Conservation (phyloP, 2,329 filamentous ascomycete species). For the Ophiocordyceps camponoti-leonardi region DNA sequence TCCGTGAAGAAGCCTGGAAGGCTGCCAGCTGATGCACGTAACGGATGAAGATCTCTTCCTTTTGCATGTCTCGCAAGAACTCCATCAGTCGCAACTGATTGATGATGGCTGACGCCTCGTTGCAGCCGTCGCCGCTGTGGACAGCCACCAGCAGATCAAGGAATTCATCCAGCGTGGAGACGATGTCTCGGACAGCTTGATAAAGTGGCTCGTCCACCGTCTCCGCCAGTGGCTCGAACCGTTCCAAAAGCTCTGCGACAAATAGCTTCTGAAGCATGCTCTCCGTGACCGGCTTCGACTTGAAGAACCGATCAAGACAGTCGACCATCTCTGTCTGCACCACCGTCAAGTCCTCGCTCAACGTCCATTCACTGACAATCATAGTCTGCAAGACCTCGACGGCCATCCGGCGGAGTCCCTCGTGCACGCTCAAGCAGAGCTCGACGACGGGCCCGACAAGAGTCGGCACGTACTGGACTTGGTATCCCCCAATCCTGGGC, state of each 20-base stretch:
- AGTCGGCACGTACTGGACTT: slow-evolving; percentile 92
- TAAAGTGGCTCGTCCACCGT: slow-evolving; percentile 58
- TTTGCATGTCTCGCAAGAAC: slow-evolving; percentile 90
- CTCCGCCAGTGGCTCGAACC: slow-evolving; percentile 56
- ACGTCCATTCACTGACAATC: slow-evolving; percentile 95
- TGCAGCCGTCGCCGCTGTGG: slow-evolving; percentile 55
- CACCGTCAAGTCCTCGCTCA: slow-evolving; percentile 79
- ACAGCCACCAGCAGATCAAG: slow-evolving; percentile 82
- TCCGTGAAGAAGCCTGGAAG: slow-evolving; percentile 57
- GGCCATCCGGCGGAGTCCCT: slow-evolving; percentile 74
- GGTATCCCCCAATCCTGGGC: slow-evolving; percentile 80
- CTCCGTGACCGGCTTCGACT: slow-evolving; percentile 73
- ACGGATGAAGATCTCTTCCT: slow-evolving; percentile 89
- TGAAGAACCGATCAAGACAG: slow-evolving; percentile 78
- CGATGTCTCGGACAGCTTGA: slow-evolving; percentile 57
- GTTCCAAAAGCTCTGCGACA: slow-evolving; percentile 63
- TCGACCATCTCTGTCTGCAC: slow-evolving; percentile 96
- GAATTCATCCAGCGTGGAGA: slow-evolving; percentile 76
- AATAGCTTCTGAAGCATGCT: slow-evolving; percentile 87
- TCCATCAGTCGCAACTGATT: slow-evolving; percentile 87
- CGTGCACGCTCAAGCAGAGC: slow-evolving; percentile 87
- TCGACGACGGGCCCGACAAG: slow-evolving; percentile 85
- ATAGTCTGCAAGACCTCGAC: slow-evolving; percentile 92
- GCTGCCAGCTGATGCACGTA: slow-evolving; percentile 85
- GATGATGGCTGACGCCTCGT: slow-evolving; percentile 68